Evolutionary conservation across 352 stramenopile species (phyloP), one percentile per base, ranked within the genome.

Genomic region (Pythium guiyangense): DNA sequence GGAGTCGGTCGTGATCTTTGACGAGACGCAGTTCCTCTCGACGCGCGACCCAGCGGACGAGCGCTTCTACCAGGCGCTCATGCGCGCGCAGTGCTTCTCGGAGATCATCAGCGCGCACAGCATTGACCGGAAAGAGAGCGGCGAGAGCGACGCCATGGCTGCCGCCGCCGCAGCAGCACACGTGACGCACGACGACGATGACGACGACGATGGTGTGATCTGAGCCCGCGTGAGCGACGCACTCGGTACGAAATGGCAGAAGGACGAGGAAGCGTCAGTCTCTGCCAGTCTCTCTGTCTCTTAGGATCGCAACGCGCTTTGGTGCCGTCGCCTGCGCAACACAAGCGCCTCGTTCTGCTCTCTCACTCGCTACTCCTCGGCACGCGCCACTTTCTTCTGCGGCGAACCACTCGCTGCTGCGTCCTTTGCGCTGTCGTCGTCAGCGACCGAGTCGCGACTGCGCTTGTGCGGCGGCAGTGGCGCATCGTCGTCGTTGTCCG

Each of bases 1-100:
- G 43, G 84, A 94, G 61, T 94, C 82, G 4, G 84, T 94, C 20
- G 83, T 94, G 40, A 94, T 94, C 52, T 94, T 94, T 49, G 84
- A 94, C 49, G 84, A 94, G 64, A 89, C 67, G 6, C 77, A 94
- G 64, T 94, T 94, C 53, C 70, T 91, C 29, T 70, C 81, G 18
- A 81, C 77, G 31, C 76, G 76, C 46, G 67, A 71, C 5, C 66
- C 74, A 0, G 70, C 85, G 49, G 84, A 92, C 45, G 57, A 69
- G 52, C 59, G 63, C 6, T 94, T 92, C 62, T 88, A 88, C 61
- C 61, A 80, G 34, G 69, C 75, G 37, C 65, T 94, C 2, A 65
- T 94, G 51, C 79, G 84, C 10, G 80, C 84, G 18, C 84, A 94
- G 63, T 90, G 79, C 55, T 94, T 94, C 51, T 94, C 84, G 5